These are phyloP conservation scores for Arachnomyces sp. DNA, from an alignment of 2,329 filamentous ascomycete species.

Conservation along the genomic window DNA sequence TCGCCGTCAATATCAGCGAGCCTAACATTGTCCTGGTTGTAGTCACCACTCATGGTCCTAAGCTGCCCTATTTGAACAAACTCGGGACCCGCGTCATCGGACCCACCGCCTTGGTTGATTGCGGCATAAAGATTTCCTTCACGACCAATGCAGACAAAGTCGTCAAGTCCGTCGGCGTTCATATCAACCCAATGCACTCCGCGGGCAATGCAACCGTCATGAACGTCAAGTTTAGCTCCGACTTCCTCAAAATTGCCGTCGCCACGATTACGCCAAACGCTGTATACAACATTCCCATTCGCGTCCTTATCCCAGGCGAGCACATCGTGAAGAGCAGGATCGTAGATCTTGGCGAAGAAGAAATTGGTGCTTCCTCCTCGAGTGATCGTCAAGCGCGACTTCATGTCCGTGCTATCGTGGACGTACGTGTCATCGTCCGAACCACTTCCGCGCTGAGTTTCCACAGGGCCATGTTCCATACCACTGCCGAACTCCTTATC, in stretches of 20 bases:
- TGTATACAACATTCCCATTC: no score
- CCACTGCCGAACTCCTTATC: constrained; percentile 18
- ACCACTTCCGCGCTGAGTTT: constrained; percentile 22
- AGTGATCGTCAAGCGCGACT: no score
- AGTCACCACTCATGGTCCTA: constrained; percentile 3
- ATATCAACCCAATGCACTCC: constrained; percentile 18
- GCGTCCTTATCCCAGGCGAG: no score
- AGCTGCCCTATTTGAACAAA: constrained; percentile 17
- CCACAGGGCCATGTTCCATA: constrained; percentile 13
- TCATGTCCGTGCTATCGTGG: constrained; percentile 11
- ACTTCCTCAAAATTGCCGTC: no score
- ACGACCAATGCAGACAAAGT: constrained; percentile 21
- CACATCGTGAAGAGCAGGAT: no score
- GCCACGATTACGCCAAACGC: no score
- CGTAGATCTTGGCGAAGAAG: no score
- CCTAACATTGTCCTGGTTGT: constrained; percentile 13
- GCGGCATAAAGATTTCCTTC: constrained; percentile 15
- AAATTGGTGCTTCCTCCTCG: no score
- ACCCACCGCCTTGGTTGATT: constrained; percentile 18
- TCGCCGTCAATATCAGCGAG: constrained; percentile 29
- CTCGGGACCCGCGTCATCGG: constrained; percentile 9
- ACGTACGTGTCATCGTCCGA: constrained; percentile 22
- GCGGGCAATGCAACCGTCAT: constrained; percentile 11
- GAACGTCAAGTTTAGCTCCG: background rate
- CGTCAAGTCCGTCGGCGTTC: constrained; percentile 20